A percentile compares a stretch with the other conserved stretches of the same genome.
These are phyloP conservation scores for Calonectria henricotiae DNA, from an alignment of 2,329 filamentous ascomycete species.

Conservation along the genomic window DNA sequence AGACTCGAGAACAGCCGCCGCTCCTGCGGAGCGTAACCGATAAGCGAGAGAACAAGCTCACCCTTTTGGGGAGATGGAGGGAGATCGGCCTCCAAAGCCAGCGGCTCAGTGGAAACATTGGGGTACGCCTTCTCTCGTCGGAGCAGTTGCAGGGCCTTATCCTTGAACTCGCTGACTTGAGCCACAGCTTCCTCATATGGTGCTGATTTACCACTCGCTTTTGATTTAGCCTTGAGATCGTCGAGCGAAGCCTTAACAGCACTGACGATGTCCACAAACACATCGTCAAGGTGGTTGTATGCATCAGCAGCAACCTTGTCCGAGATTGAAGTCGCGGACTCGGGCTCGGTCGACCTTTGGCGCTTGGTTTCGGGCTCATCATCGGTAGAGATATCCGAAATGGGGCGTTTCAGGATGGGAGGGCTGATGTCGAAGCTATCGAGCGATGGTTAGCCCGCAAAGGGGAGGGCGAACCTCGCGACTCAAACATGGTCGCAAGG, in stretches of 20 bases:
- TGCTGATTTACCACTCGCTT: conserved; percentile 52
- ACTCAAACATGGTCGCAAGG: conserved; percentile 36
- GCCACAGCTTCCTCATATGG: conserved; percentile 59
- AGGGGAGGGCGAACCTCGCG: conserved; percentile 34
- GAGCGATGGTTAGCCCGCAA: conserved; percentile 53
- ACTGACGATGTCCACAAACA: conserved; percentile 72
- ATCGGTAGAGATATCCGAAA: conserved; percentile 63
- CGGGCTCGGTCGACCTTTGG: conserved; percentile 69
- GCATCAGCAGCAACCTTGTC: conserved; percentile 69
- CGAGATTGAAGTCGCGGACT: conserved; percentile 62
- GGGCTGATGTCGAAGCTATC: conserved; percentile 70
- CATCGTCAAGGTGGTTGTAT: conserved; percentile 76
- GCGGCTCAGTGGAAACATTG: conserved; percentile 57
- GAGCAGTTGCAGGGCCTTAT: conserved; percentile 75
- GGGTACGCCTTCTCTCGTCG: conserved; percentile 73
- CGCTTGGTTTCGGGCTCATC: conserved; percentile 74
- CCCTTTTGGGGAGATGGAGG: conserved; percentile 61
- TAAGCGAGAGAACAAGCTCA: conserved; percentile 80
- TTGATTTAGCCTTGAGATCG: conserved; percentile 61
- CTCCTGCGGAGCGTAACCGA: conserved; percentile 81
- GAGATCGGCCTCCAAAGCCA: conserved; percentile 61
- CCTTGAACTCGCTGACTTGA: conserved; percentile 72
- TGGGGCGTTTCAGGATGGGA: conserved; percentile 70
- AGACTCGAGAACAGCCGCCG: conserved; percentile 91
- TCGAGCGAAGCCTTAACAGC: conserved; percentile 66